Percentiles rank a stretch among this genome's conserved stretches.
These are phyloP conservation scores for Nitzschia sp. DNA, from an alignment of 108 stramenopile genomes.

Conservation along the genomic window DNA sequence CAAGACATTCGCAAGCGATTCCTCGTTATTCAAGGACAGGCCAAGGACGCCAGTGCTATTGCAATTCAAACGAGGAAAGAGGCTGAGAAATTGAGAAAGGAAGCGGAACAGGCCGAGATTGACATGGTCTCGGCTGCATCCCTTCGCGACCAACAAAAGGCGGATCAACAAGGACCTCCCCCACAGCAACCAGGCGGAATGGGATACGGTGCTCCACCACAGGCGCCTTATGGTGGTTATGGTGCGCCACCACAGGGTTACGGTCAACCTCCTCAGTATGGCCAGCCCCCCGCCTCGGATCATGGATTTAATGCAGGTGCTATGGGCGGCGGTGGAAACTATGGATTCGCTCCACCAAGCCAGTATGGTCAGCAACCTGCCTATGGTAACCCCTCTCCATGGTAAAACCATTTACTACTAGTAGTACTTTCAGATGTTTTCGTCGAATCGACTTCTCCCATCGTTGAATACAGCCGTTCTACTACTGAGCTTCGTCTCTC, in stretches of 20 bases:
- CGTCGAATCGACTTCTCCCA: no score
- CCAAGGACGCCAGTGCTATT: slow-evolving; percentile 51
- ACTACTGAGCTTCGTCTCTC: no score
- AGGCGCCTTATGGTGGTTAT: slow-evolving; percentile 5
- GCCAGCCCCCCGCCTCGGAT: slow-evolving; percentile 8
- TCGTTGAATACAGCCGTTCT: no score
- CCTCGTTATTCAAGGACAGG: slow-evolving; percentile 53
- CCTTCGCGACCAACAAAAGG: slow-evolving; percentile 30
- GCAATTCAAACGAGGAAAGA: slow-evolving; percentile 53
- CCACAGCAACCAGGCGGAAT: background rate
- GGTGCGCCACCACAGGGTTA: slow-evolving; percentile 15
- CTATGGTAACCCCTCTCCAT: background rate
- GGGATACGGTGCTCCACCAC: slow-evolving; percentile 10
- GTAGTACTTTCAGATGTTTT: background rate
- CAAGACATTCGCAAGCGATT: slow-evolving; percentile 54
- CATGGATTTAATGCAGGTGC: slow-evolving; percentile 17
- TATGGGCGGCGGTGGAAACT: slow-evolving; percentile 40
- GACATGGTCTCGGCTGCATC: slow-evolving; percentile 71
- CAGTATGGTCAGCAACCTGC: slow-evolving; percentile 6
- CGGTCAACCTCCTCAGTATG: slow-evolving; percentile 19
- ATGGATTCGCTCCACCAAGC: slow-evolving; percentile 31
- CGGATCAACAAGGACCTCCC: background rate
- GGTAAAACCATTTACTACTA: no score
- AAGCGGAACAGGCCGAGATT: slow-evolving; percentile 76
- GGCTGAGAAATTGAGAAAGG: slow-evolving; percentile 58